Evolutionary conservation across 2,329 filamentous ascomycete genomes (phyloP), one percentile per base, ranked within the genome.

Genomic region (Hansfordia pulvinata): DNA sequence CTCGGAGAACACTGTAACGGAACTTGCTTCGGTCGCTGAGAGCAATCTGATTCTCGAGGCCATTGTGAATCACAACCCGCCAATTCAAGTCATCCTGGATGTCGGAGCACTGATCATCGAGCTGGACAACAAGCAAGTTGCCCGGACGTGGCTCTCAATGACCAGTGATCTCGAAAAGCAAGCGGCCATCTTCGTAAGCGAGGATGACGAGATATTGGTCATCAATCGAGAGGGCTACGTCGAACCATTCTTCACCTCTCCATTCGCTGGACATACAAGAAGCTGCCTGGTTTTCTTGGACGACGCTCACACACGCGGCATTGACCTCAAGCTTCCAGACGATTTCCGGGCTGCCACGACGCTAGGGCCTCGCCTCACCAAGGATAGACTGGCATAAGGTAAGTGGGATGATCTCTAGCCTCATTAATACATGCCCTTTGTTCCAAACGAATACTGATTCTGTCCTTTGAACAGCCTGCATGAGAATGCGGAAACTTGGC

Each of bases 81-180:
- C 49, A 0, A 53, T 66, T 0, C 58, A 62, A 1, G 75, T 84
- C 0, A 62, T 85, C 1, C 54, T 85, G 0, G 77, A 85, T 35
- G 76, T 79, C 0, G 78, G 79, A 0, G 77, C 79, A 0, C 69
- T 76, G 25, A 65, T 85, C 5, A 44, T 85, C 0, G 76, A 84
- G 17, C 46, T 75, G 0, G 56, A 51, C 10, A 82, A 82, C 34
- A 3, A 49, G 0, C 47, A 62, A 3, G 54, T 81, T 3, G 67
- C 70, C 0, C 34, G 36, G 6, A 30, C 36, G 2, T 81, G 74
- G 74, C 40, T 82, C 1, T n/a, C 29, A 2, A 41, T 36, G 22
- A 32, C 36, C 0, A 15, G 34, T 1, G 20, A 33, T 3, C 10
- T 31, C 4, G 21, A 30, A 1, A 50, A 43, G 0, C 46, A 68